phyloP scores from a whole-genome alignment of 495 filamentous ascomycete species.

The Talaromyces nanjingensis region DNA sequence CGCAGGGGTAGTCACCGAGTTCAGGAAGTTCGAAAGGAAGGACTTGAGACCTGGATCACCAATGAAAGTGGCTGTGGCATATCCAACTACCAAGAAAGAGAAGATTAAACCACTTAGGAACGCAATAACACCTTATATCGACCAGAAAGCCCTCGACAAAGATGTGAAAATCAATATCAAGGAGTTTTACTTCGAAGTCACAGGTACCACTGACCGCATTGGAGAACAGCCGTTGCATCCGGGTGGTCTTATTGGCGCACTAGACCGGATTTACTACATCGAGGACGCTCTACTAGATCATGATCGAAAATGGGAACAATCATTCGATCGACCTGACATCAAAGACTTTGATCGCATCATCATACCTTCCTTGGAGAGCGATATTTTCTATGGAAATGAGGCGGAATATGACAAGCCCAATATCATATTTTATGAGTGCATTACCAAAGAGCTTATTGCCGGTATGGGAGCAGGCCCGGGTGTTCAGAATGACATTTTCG shows the following conservation, averaged over 20 bases:
- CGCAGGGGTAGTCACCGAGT: no score
- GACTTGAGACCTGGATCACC: no score
- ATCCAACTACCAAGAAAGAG: no score
- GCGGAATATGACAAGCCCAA: constrained; percentile 3
- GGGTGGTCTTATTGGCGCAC: neutral
- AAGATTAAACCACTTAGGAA: no score
- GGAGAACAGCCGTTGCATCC: neutral
- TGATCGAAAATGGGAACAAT: neutral
- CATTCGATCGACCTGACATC: neutral
- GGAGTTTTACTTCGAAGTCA: neutral
- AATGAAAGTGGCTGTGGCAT: no score
- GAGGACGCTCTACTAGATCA: neutral
- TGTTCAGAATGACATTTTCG: neutral
- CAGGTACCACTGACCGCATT: neutral
- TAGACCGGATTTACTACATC: neutral
- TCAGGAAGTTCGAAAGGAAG: no score
- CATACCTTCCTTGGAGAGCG: constrained; percentile 3
- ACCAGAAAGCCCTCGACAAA: no score
- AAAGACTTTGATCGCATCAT: neutral
- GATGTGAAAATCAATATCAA: neutral
- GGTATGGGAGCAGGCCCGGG: neutral
- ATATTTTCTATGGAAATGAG: neutral
- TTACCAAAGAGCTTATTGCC: neutral
- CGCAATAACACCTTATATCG: no score
- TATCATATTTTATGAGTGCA: neutral